Conservation (phyloP, 495 filamentous ascomycete species). For the Penicillium lividum region DNA sequence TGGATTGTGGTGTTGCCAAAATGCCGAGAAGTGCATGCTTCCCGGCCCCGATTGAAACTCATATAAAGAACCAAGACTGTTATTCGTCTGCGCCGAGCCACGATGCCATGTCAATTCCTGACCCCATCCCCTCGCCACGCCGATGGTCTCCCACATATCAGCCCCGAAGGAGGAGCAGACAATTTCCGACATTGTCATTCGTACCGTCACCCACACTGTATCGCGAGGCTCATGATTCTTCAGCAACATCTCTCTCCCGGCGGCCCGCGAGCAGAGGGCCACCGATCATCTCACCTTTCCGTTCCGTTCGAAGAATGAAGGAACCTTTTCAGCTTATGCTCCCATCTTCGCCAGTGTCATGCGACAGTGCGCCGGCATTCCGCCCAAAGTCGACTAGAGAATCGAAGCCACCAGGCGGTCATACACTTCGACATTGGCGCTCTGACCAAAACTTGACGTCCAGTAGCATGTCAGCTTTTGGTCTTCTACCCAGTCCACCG, state of each 20-base stretch:
- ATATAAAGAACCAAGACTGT: conserved; percentile 27
- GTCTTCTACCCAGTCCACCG: conserved; percentile 45
- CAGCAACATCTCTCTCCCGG: conserved; percentile 28
- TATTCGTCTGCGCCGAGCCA: conserved; percentile 27
- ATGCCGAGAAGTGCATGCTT: conserved; percentile 24
- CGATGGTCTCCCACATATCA: conserved; percentile 35
- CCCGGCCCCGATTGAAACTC: conserved; percentile 27
- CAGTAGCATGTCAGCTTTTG: conserved; percentile 38
- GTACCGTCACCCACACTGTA: conserved; percentile 21
- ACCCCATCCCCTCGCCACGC: conserved; percentile 30
- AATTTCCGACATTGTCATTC: conserved; percentile 33
- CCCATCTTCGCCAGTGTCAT: conserved; percentile 34
- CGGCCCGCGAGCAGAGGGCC: conserved; percentile 30
- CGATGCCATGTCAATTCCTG: conserved; percentile 20
- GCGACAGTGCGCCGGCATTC: conserved; percentile 26
- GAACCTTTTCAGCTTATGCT: conserved; percentile 47
- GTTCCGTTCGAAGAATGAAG: conserved; percentile 50
- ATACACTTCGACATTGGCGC: conserved; percentile 42
- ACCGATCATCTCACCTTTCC: conserved; percentile 42
- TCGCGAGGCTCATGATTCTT: conserved; percentile 31
- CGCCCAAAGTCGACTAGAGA: conserved; percentile 19
- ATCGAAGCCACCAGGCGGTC: conserved; percentile 22
- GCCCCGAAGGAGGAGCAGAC: conserved; percentile 30
- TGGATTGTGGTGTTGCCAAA: conserved; percentile 25
- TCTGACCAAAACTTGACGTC: conserved; percentile 44